These are phyloP conservation scores for Boletus tylopilopsis DNA, from an alignment of 768 basidiomycete species.

Conservation along the genomic window DNA sequence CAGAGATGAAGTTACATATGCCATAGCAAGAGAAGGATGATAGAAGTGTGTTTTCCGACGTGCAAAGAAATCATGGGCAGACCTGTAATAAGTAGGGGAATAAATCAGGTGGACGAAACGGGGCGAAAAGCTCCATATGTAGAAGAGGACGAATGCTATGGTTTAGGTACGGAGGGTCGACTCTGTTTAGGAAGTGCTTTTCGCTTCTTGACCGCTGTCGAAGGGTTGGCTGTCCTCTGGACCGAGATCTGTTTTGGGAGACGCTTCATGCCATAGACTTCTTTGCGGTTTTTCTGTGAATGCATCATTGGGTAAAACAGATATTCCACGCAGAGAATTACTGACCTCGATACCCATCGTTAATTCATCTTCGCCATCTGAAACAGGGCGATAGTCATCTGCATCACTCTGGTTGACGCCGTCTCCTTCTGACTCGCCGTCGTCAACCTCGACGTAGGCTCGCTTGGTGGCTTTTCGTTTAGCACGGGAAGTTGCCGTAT, in stretches of 20 bases:
- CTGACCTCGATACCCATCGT: constrained; percentile 58
- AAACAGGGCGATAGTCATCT: constrained; percentile 16
- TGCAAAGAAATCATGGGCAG: constrained; percentile 2
- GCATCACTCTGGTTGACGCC: constrained; percentile 6
- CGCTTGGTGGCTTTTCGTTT: constrained; percentile 26
- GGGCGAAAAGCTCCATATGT: background rate
- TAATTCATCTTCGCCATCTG: constrained; percentile 57
- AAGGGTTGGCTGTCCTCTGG: constrained; percentile 6
- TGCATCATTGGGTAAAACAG: background rate
- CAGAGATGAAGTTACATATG: background rate
- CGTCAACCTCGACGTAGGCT: constrained; percentile 31
- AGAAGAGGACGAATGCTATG: background rate
- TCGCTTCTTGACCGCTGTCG: constrained; percentile 18
- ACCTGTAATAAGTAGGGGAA: constrained; percentile 9
- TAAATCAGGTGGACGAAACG: constrained; percentile 5
- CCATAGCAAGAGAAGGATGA: background rate
- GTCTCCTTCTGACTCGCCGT: constrained; percentile 23
- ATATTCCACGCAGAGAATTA: constrained; percentile 1
- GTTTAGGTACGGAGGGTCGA: constrained; percentile 4
- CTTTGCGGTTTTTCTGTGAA: constrained; percentile 39
- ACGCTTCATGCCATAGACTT: constrained; percentile 32
- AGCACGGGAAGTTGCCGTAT: constrained; percentile 9
- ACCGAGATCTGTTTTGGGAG: constrained; percentile 8
- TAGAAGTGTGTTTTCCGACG: constrained; percentile 9
- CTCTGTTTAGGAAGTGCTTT: constrained; percentile 14